Base-by-base conservation (phyloP, 768 basidiomycete genomes). In the Hortiboletus campestris region DNA sequence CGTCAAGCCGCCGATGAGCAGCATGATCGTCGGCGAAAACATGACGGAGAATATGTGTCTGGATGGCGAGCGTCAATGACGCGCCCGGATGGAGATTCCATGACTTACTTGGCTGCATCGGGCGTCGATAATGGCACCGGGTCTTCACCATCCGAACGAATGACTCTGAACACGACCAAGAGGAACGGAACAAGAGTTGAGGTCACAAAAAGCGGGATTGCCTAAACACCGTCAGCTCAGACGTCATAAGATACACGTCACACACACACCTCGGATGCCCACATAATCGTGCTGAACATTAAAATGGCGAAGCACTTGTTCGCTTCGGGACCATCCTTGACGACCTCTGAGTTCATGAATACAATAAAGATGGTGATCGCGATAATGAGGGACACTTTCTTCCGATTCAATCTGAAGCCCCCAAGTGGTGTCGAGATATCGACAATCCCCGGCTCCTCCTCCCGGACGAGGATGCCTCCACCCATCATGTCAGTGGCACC, bases 21-120 rank as follows among this genome's bases (percentile, higher is more conserved):
- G 89, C 92, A 98, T 96, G 72, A 99, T 97, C 0, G 95, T 99
- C 0, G 94, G 92, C 0, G 91, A 91, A 74, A 99, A 98, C 94
- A 98, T 98, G 46, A 84, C 80, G 0, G 92, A 91, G 71, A 98
- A 98, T 53, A 98, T 83, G 69, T 81, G 93, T 74, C 93, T 96
- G 56, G 22, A 58, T 12, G 16, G 28, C 7, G 6, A 14, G 14
- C 13, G 25, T 65, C 39, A 64, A 29, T 16, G 25, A 29, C 17
- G 11, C 12, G 16, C 20, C 43, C 25, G 16, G 19, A 40, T 12
- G 1, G n/a, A 0, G 12, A 6, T 20, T 29, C 4, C n/a, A n/a
- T 8, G 31, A 55, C 86, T 63, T 67, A 91, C 91, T 88, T 88
- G 22, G 95, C 92, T 1, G 93, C 93, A n/a, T 84, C 84, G 0